phyloP scores from a whole-genome alignment of 768 basidiomycete species.

The Galerina sulciceps region DNA sequence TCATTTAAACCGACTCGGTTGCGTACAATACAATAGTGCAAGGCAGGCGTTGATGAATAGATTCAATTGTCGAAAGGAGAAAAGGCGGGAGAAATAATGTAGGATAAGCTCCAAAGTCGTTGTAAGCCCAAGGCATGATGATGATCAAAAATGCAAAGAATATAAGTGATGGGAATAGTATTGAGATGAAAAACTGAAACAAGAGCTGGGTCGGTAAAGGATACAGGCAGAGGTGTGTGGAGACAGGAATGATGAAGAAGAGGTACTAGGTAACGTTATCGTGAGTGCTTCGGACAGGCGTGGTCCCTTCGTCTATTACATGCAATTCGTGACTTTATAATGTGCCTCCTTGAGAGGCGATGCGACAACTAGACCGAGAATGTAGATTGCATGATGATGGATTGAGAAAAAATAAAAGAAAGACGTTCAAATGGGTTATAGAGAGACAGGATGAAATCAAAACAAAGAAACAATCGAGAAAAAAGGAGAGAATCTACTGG shows the following conservation, averaged over 20 bases:
- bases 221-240: slow-evolving; percentile 18
- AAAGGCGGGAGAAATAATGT: slow-evolving; percentile 9
- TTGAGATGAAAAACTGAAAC: slow-evolving; percentile 13
- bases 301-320: slow-evolving; percentile 54
- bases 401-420: slow-evolving; percentile 25
- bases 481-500: slow-evolving; percentile 49
- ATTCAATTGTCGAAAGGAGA: slow-evolving; percentile 3
- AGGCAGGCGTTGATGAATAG: neutral
- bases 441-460: slow-evolving; percentile 27
- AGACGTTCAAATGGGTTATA: slow-evolving; percentile 18
- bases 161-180: slow-evolving; percentile 20
- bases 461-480: slow-evolving; percentile 25
- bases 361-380: slow-evolving; percentile 36
- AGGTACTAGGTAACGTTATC: slow-evolving; percentile 20
- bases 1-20: neutral
- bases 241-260: slow-evolving; percentile 9
- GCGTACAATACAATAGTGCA: slow-evolving; percentile 9
- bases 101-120: slow-evolving; percentile 10
- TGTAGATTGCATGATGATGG: slow-evolving; percentile 54
- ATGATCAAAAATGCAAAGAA: slow-evolving; percentile 13
- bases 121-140: slow-evolving; percentile 1
- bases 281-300: slow-evolving; percentile 21
- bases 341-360: slow-evolving; percentile 78
- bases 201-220: slow-evolving; percentile 21
- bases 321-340: slow-evolving; percentile 55